These are phyloP conservation scores for Polyporus arcularius DNA, from an alignment of 768 basidiomycete species.

Conservation along the genomic window DNA sequence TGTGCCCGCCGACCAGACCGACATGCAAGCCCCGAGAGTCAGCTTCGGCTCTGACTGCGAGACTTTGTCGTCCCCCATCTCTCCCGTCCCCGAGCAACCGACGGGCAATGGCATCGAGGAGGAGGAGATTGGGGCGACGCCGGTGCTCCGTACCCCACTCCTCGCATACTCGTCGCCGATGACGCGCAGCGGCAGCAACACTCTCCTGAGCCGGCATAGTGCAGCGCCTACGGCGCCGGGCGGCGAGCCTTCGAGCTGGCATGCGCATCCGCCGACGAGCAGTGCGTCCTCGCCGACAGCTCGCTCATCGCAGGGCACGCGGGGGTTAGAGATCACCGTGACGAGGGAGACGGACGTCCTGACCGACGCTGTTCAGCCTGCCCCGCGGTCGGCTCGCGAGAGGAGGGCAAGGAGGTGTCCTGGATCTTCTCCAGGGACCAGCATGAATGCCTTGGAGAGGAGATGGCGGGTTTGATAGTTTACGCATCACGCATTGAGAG, in stretches of 20 bases:
- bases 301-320: neutral
- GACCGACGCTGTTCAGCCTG: neutral
- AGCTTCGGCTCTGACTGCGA: no score
- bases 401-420: no score
- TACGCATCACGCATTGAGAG: no score
- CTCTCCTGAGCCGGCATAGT: slow-evolving; percentile 1
- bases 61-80: no score
- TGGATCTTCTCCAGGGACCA: no score
- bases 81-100: no score
- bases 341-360: slow-evolving; percentile 7
- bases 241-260: neutral
- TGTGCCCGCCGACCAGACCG: neutral
- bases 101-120: slow-evolving; percentile 7
- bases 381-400: no score
- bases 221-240: slow-evolving; percentile 1
- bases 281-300: neutral
- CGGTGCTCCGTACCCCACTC: neutral
- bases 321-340: slow-evolving; percentile 3
- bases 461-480: no score
- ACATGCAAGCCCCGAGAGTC: no score
- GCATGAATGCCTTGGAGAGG: no score
- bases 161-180: slow-evolving; percentile 7
- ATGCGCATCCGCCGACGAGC: no score
- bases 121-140: neutral
- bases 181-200: slow-evolving; percentile 12